These are phyloP conservation scores for Amoebophrya sp. DNA, from an alignment of 169 alveolate genomes.

Conservation along the genomic window DNA sequence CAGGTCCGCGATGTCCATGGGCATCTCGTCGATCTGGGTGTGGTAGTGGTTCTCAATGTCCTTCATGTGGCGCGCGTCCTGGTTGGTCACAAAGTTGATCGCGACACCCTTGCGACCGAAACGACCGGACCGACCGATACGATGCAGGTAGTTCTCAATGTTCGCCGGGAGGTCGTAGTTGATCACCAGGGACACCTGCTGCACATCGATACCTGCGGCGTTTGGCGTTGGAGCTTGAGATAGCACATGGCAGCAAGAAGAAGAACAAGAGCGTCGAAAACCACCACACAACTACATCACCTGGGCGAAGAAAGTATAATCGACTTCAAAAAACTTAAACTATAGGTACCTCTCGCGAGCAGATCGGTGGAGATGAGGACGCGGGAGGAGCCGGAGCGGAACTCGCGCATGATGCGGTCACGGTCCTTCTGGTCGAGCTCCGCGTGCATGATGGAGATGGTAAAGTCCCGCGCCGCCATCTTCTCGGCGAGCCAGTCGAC, in stretches of 20 bases:
- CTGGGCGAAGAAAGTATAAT: no score
- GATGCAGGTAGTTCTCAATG: constrained; percentile 91
- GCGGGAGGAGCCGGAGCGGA: constrained; percentile 94
- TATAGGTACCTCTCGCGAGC: constrained; percentile 87
- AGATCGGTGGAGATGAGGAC: constrained; percentile 96
- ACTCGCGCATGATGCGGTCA: constrained; percentile 92
- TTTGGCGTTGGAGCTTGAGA: no score
- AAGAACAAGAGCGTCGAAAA: neutral
- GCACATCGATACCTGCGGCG: constrained; percentile 93
- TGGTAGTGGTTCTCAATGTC: constrained; percentile 91
- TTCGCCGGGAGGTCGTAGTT: constrained; percentile 95
- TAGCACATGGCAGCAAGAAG: neutral
- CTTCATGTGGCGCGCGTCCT: constrained; percentile 77
- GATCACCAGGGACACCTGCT: constrained; percentile 92
- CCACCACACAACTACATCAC: no score
- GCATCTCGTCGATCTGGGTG: constrained; percentile 98
- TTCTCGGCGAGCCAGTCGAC: constrained; percentile 84
- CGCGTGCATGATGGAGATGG: constrained; percentile 94
- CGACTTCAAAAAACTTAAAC: no score
- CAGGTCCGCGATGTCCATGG: constrained; percentile 78
- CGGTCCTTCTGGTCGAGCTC: constrained; percentile 94
- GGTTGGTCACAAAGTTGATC: constrained; percentile 88
- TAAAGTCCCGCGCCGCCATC: constrained; percentile 87
- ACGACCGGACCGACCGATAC: constrained; percentile 99
- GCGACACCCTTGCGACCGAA: constrained; percentile 99